A percentile compares a stretch with the other conserved stretches of the same genome.
Evolutionary conservation across 208 protist species (phyloP).

Genomic region (Wallacemonas collosoma): DNA sequence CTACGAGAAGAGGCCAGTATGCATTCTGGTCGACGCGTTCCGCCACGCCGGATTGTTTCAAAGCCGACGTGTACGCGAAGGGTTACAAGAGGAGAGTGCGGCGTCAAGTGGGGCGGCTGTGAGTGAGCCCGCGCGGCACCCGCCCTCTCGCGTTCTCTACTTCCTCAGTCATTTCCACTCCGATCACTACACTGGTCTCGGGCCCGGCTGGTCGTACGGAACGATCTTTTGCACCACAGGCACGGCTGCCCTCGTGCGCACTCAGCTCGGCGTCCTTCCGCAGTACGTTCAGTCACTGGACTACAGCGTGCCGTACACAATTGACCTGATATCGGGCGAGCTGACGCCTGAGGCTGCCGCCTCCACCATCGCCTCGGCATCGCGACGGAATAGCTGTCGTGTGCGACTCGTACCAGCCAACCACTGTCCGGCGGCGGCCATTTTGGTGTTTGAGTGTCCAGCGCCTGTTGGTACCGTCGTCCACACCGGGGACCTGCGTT

Average conservation of each 20-base stretch:
- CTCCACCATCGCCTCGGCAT: background rate
- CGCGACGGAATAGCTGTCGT: background rate
- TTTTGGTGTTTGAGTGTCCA: slow-evolving; percentile 84
- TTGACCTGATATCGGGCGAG: slow-evolving; percentile 44
- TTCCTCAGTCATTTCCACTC: slow-evolving; percentile 93
- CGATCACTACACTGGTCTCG: slow-evolving; percentile 88
- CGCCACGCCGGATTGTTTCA: slow-evolving; percentile 27
- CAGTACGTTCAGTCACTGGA: slow-evolving; percentile 51
- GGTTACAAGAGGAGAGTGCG: background rate
- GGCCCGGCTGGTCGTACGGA: slow-evolving; percentile 39
- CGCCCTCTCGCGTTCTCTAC: slow-evolving; percentile 31
- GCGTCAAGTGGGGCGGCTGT: background rate
- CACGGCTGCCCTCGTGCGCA: slow-evolving; percentile 63
- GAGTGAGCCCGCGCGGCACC: no score
- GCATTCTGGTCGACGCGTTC: slow-evolving; percentile 84
- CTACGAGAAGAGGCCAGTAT: slow-evolving; percentile 26
- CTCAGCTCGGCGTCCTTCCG: slow-evolving; percentile 41
- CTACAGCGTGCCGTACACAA: slow-evolving; percentile 45
- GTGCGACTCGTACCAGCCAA: slow-evolving; percentile 81
- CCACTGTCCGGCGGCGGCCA: slow-evolving; percentile 91
- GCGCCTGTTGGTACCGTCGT: slow-evolving; percentile 58
- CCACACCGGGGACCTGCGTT: slow-evolving; percentile 95
- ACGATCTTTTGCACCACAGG: slow-evolving; percentile 69
- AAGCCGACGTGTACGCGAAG: background rate
- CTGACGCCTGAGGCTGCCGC: slow-evolving; percentile 19